These are phyloP conservation scores for Rhodocollybia butyracea DNA, from an alignment of 768 basidiomycete species.

Conservation along the genomic window DNA sequence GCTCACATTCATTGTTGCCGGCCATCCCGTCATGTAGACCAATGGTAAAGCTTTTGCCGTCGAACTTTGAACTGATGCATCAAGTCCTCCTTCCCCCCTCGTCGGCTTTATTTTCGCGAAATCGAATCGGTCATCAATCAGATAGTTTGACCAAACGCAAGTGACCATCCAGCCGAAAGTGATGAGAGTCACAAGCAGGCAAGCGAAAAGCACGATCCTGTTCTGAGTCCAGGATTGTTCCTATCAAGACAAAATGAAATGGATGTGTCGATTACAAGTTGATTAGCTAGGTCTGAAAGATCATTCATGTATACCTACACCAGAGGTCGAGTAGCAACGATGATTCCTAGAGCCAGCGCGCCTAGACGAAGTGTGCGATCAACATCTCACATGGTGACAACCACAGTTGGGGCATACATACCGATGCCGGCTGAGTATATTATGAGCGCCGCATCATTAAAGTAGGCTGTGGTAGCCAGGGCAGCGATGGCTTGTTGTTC, in stretches of 20 bases:
- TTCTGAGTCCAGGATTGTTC: background rate
- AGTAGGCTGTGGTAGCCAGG: background rate
- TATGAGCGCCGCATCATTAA: background rate
- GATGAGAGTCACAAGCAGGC: background rate
- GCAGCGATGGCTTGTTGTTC: background rate
- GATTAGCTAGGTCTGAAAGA: too few species aligned
- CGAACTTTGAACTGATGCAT: background rate
- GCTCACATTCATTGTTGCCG: too few species aligned
- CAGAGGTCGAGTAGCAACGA: too few species aligned
- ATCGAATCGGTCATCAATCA: too few species aligned
- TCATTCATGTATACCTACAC: too few species aligned
- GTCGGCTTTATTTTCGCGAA: too few species aligned
- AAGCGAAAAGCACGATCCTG: background rate
- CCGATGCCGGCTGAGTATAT: background rate
- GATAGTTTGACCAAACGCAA: too few species aligned
- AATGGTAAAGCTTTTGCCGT: background rate
- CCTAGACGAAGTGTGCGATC: too few species aligned
- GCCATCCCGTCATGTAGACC: background rate
- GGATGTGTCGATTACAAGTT: too few species aligned
- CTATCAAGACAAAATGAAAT: background rate
- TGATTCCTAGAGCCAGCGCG: too few species aligned
- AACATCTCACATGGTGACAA: too few species aligned
- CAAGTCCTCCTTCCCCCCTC: background rate
- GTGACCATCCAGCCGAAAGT: background rate
- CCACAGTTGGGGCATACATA: too few species aligned